A percentile compares a stretch with the other conserved stretches of the same genome.
These are phyloP conservation scores for Asparagopsis taxiformis DNA, from an alignment of 31 red algal genomes.

Conservation along the genomic window DNA sequence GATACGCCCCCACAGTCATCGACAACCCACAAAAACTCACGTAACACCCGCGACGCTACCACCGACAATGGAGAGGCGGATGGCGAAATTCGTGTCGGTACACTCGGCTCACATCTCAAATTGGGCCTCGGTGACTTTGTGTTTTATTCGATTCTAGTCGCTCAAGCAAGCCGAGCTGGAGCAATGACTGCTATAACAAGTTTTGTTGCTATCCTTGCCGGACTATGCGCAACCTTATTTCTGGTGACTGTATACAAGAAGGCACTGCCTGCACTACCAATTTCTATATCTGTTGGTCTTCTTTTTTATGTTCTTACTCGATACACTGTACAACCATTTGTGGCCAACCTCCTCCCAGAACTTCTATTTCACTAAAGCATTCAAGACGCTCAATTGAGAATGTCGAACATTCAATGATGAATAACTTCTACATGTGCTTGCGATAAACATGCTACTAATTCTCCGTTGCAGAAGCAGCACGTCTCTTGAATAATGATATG, in stretches of 20 bases:
- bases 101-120: conserved; percentile 75
- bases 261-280: conserved; percentile 88
- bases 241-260: conserved; percentile 70
- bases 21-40: neutral
- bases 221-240: conserved; percentile 75
- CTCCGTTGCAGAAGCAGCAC: neutral
- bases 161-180: conserved; percentile 55
- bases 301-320: conserved; percentile 66
- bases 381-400: neutral
- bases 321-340: conserved; percentile 74
- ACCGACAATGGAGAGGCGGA: conserved; percentile 1
- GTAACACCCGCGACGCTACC: conserved; percentile 6
- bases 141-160: conserved; percentile 87
- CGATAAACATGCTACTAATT: too few relatives aligned
- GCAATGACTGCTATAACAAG: conserved; percentile 75
- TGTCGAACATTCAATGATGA: too few relatives aligned
- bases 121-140: conserved; percentile 93
- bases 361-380: conserved; percentile 64
- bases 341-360: conserved; percentile 65
- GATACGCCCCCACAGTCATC: neutral
- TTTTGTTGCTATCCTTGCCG: conserved; percentile 80
- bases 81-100: conserved; percentile 51
- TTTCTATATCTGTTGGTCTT: conserved; percentile 73
- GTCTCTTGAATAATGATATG: conserved; percentile 27
- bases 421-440: neutral